Evolutionary conservation across 805 yeast genomes (phyloP).

Genomic region (Candida xyloterini): DNA sequence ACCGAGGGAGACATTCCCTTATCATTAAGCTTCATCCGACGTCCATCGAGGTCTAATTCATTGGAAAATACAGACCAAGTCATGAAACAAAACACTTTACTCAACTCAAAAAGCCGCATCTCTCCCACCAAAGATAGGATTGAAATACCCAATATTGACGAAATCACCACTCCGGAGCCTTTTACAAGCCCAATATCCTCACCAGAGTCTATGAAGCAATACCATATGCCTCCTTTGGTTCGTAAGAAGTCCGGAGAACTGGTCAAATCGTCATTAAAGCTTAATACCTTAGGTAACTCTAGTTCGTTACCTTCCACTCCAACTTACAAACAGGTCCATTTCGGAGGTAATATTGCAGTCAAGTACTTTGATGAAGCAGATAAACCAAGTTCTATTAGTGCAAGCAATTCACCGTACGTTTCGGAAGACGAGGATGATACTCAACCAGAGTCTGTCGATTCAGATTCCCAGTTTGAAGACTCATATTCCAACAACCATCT

Average conservation of each 20-base stretch:
- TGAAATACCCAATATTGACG: background rate
- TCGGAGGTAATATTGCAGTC: conserved; percentile 72
- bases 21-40: conserved; percentile 32
- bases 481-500: conserved; percentile 8
- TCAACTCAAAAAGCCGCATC: conserved; percentile 20
- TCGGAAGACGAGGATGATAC: conserved; percentile 34
- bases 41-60: conserved; percentile 32
- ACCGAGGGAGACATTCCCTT: conserved; percentile 26
- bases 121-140: background rate
- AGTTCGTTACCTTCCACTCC: conserved; percentile 53
- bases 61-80: conserved; percentile 23
- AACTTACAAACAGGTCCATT: conserved; percentile 74
- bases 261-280: conserved; percentile 70
- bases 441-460: conserved; percentile 20
- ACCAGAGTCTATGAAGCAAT: conserved; percentile 8
- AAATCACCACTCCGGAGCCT: conserved; percentile 6
- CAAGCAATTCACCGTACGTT: conserved; percentile 56
- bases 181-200: conserved; percentile 11
- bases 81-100: conserved; percentile 33
- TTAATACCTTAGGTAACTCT: conserved; percentile 28
- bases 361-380: conserved; percentile 71
- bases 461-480: conserved; percentile 7
- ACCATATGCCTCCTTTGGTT: conserved; percentile 41
- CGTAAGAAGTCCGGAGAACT: conserved; percentile 89
- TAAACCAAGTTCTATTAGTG: conserved; percentile 73